Conservation (phyloP, 768 basidiomycete genomes). For the Gymnopilus junonius region DNA sequence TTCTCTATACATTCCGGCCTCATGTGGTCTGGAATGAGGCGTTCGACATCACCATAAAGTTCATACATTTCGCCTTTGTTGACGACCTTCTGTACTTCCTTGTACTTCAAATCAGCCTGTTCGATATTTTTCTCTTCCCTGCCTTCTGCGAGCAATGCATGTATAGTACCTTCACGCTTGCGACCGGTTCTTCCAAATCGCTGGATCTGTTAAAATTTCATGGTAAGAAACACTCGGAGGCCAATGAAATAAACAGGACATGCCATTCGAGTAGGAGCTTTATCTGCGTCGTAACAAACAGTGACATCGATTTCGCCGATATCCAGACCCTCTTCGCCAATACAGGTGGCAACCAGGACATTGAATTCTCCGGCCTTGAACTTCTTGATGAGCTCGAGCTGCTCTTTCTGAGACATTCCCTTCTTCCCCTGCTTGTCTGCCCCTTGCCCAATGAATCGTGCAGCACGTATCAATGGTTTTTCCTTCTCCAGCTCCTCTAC, state of each 20-base stretch:
- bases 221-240: background rate
- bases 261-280: conserved; percentile 96
- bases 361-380: conserved; percentile 92
- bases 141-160: conserved; percentile 87
- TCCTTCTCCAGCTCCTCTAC: conserved; percentile 79
- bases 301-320: conserved; percentile 98
- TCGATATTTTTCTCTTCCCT: conserved; percentile 93
- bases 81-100: conserved; percentile 88
- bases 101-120: conserved; percentile 84
- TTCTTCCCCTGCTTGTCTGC: conserved; percentile 83
- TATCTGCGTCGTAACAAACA: conserved; percentile 95
- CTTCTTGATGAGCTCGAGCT: conserved; percentile 85
- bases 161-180: conserved; percentile 87
- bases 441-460: conserved; percentile 90
- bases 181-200: conserved; percentile 95
- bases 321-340: conserved; percentile 98
- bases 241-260: conserved; percentile 20
- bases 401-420: conserved; percentile 90
- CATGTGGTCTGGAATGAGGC: conserved; percentile 78
- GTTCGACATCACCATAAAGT: conserved; percentile 90
- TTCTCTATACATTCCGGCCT: conserved; percentile 82
- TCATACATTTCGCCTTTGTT: conserved; percentile 85
- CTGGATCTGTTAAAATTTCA: conserved; percentile 70
- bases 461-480: conserved; percentile 77
- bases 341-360: conserved; percentile 92